Evolutionary conservation across 805 yeast species (phyloP).

Genomic region (Lachancea sp.): DNA sequence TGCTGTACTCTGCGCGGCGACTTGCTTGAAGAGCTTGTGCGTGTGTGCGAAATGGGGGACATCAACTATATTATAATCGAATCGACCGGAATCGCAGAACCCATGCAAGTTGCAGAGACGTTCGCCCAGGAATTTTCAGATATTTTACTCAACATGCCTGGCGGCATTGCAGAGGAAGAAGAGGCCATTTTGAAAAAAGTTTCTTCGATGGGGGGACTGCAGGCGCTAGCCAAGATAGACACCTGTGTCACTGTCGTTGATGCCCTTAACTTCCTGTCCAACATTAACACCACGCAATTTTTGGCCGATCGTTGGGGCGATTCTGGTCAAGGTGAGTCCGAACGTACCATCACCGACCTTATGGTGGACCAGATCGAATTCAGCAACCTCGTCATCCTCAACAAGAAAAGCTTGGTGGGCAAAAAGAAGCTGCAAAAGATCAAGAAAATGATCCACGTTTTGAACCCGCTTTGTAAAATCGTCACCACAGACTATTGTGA

Average conservation of each 20-base stretch:
- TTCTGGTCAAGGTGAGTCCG: conserved; percentile 37
- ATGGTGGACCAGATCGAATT: conserved; percentile 44
- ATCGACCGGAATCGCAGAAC: conserved; percentile 43
- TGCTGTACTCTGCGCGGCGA: conserved; percentile 45
- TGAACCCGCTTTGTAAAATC: conserved; percentile 41
- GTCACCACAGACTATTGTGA: conserved; percentile 34
- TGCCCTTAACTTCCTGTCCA: conserved; percentile 36
- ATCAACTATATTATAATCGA: conserved; percentile 42
- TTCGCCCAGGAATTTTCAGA: conserved; percentile 39
- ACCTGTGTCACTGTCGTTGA: conserved; percentile 45
- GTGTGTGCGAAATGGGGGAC: conserved; percentile 31
- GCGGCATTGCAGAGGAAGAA: conserved; percentile 20
- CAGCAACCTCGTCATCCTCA: conserved; percentile 39
- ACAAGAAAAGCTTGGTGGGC: conserved; percentile 33
- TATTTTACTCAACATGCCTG: conserved; percentile 28
- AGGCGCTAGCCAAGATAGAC: conserved; percentile 36
- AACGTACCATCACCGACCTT: conserved; percentile 40
- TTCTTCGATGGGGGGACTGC: conserved; percentile 36
- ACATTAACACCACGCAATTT: conserved; percentile 40
- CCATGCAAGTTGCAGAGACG: conserved; percentile 47
- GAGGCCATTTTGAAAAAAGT: conserved; percentile 20
- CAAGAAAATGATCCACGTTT: conserved; percentile 29
- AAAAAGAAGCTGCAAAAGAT: conserved; percentile 29
- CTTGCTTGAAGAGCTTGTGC: conserved; percentile 38
- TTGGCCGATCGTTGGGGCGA: conserved; percentile 38